These are phyloP conservation scores for Paecilomyces formosus DNA, from an alignment of 2,329 filamentous ascomycete species.

Conservation along the genomic window DNA sequence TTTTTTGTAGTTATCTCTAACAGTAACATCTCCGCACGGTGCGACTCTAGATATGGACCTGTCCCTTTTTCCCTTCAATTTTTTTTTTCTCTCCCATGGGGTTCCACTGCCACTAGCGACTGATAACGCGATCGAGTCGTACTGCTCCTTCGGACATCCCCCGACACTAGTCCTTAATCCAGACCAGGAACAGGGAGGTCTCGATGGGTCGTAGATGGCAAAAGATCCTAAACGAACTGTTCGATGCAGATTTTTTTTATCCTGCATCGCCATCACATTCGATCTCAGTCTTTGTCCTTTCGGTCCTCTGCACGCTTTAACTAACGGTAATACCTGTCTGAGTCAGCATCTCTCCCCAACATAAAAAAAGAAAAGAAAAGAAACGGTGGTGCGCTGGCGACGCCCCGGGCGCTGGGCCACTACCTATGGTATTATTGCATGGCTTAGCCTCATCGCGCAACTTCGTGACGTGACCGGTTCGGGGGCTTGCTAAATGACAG, in stretches of 20 bases:
- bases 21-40: neutral
- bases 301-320: too few species aligned
- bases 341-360: too few species aligned
- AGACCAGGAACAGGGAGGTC: neutral
- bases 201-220: neutral
- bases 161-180: neutral
- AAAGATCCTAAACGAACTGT: neutral
- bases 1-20: neutral
- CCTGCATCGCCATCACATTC: neutral
- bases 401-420: too few species aligned
- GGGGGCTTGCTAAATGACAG: too few species aligned
- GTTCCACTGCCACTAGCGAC: neutral
- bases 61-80: too few species aligned
- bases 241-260: neutral
- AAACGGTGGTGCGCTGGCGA: too few species aligned
- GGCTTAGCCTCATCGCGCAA: too few species aligned
- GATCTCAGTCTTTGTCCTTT: neutral
- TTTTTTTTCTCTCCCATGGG: too few species aligned
- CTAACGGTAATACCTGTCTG: too few species aligned
- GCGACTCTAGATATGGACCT: neutral
- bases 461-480: too few species aligned
- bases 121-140: neutral
- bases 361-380: too few species aligned
- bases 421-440: too few species aligned
- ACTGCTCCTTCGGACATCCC: neutral